Conservation (phyloP, 306 rosid species). For the Cicer cuneatum region DNA sequence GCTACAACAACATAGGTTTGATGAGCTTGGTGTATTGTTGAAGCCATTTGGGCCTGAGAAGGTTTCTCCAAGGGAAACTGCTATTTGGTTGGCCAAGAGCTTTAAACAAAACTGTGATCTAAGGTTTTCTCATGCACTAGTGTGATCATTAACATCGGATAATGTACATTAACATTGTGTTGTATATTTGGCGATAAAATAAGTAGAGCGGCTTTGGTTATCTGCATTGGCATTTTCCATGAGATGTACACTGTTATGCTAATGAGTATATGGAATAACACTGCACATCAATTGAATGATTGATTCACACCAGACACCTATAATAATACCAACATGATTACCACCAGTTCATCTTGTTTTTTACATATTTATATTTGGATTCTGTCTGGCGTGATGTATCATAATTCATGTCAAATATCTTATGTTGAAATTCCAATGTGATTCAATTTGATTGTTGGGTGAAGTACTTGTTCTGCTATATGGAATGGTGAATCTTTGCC, state of each 20-base stretch:
- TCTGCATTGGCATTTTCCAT: constrained; percentile 22
- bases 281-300: not conserved
- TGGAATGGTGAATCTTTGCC: too few relatives aligned
- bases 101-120: constrained; percentile 65
- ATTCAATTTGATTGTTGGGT: too few relatives aligned
- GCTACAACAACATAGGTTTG: constrained; percentile 73
- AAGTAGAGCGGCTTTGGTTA: constrained; percentile 30
- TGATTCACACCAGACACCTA: not conserved
- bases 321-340: not conserved
- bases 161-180: constrained; percentile 37
- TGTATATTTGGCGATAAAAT: constrained; percentile 29
- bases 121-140: constrained; percentile 32
- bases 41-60: constrained; percentile 95
- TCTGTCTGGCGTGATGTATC: too few relatives aligned
- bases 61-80: constrained; percentile 97
- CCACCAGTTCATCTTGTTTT: not conserved
- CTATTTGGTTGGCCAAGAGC: constrained; percentile 98
- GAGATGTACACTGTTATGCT: not conserved
- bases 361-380: not conserved
- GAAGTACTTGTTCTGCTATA: too few relatives aligned
- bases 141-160: not conserved
- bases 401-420: too few relatives aligned
- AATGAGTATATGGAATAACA: constrained; percentile 2
- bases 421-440: too few relatives aligned
- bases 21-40: constrained; percentile 91